Evolutionary conservation across 1,284 basidiomycete species (phyloP).

Genomic region (Psilocybe mexicana): DNA sequence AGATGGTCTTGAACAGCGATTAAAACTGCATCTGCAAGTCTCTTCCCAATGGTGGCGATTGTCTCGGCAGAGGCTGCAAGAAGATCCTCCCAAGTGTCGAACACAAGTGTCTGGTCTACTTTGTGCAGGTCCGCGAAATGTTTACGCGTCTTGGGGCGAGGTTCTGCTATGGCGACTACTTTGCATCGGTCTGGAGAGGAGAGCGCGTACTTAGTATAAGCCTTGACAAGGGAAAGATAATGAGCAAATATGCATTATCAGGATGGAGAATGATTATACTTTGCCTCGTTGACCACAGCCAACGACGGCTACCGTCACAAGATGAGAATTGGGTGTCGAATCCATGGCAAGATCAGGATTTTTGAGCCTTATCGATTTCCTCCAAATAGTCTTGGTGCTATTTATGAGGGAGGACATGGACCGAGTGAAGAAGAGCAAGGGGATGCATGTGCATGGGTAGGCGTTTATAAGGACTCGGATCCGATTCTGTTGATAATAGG

Average conservation of each 20-base stretch:
- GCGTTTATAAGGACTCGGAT: conserved; percentile 1
- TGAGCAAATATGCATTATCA: background rate
- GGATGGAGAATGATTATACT: conserved; percentile 36
- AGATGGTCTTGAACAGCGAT: conserved; percentile 78
- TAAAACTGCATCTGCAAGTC: conserved; percentile 78
- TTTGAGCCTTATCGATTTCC: conserved; percentile 31
- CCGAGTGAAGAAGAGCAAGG: background rate
- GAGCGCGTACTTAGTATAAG: conserved; percentile 67
- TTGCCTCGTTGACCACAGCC: conserved; percentile 83
- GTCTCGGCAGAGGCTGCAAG: conserved; percentile 66
- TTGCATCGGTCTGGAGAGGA: conserved; percentile 63
- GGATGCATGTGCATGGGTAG: background rate
- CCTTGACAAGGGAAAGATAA: conserved; percentile 38
- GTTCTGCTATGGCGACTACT: conserved; percentile 83
- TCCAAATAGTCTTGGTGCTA: conserved; percentile 39
- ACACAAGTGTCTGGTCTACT: conserved; percentile 66
- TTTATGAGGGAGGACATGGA: conserved; percentile 36
- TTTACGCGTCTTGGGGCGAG: conserved; percentile 64
- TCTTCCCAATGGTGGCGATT: conserved; percentile 58
- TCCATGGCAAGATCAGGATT: conserved; percentile 6
- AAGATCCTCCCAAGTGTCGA: conserved; percentile 73
- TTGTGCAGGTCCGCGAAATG: conserved; percentile 56
- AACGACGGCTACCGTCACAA: conserved; percentile 56
- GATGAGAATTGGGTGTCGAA: conserved; percentile 22
- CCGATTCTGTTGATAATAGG: background rate